Evolutionary conservation across 805 yeast species (phyloP).

Genomic region (fission yeast (Schizosaccharomyces pombe)): DNA sequence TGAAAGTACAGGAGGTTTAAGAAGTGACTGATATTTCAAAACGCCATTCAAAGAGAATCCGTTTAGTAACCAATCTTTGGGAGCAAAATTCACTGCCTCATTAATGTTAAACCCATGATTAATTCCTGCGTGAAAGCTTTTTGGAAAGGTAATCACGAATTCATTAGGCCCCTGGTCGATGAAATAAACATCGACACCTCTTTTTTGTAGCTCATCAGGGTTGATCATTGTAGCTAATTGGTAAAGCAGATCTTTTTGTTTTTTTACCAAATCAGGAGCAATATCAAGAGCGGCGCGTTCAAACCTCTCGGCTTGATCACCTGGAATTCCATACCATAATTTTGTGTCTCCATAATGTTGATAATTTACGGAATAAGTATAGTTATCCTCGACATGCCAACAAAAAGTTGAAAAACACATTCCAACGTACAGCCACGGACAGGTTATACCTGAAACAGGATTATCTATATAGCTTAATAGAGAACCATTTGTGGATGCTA

Average conservation of each 20-base stretch:
- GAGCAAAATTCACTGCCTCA: conserved; percentile 22
- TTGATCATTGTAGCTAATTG: conserved; percentile 63
- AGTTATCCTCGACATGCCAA: conserved; percentile 94
- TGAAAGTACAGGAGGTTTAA: background rate
- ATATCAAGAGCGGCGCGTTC: conserved; percentile 34
- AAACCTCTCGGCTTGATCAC: conserved; percentile 35
- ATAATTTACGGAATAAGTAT: conserved; percentile 72
- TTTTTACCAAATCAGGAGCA: conserved; percentile 61
- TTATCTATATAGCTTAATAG: conserved; percentile 15
- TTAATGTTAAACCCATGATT: conserved; percentile 52
- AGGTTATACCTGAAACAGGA: conserved; percentile 66
- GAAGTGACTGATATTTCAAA: background rate
- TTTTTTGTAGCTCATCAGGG: conserved; percentile 30
- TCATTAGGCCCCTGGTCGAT: conserved; percentile 64
- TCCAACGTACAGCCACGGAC: conserved; percentile 88
- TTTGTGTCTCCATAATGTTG: conserved; percentile 78
- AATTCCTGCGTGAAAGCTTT: conserved; percentile 78
- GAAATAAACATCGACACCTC: conserved; percentile 24
- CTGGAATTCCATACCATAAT: conserved; percentile 85
- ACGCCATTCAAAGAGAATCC: conserved; percentile 15
- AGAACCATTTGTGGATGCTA: conserved; percentile 17
- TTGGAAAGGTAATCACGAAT: conserved; percentile 64
- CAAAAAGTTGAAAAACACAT: conserved; percentile 77
- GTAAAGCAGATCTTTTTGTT: conserved; percentile 73
- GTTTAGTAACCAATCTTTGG: conserved; percentile 17